These are phyloP conservation scores for Sonneratia caseolaris DNA, from an alignment of 345 rosid species.

Conservation along the genomic window DNA sequence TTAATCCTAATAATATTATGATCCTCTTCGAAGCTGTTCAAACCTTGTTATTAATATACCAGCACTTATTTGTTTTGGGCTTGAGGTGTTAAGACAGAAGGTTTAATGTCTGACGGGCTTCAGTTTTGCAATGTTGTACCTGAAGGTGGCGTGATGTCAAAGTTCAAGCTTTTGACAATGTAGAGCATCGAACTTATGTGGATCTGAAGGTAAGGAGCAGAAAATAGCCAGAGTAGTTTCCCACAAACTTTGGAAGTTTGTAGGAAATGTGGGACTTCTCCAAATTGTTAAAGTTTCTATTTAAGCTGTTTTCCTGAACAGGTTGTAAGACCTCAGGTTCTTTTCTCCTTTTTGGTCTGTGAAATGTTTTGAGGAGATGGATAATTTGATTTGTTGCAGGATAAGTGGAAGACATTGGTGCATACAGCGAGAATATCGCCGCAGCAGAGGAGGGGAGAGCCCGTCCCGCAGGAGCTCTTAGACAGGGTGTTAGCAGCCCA, in stretches of 20 bases:
- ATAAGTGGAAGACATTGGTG: conserved; percentile 97
- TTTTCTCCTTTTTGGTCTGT: neutral
- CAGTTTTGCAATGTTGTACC: neutral
- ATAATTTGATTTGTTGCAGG: conserved; percentile 29
- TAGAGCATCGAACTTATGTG: conserved; percentile 90
- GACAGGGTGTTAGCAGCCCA: conserved; percentile 86
- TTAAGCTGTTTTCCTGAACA: neutral
- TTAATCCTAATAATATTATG: neutral
- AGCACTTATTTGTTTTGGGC: too few species aligned
- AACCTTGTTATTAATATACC: too few species aligned
- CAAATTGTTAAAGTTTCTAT: neutral
- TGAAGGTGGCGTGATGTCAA: conserved; percentile 98
- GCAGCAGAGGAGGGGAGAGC: conserved; percentile 97
- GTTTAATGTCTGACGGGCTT: neutral
- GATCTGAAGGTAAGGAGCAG: conserved; percentile 65
- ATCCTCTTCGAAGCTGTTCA: neutral
- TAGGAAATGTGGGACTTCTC: too few species aligned
- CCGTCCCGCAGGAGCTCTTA: conserved; percentile 90
- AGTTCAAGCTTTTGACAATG: conserved; percentile 79
- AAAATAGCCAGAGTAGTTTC: neutral
- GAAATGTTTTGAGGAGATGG: neutral
- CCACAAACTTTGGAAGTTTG: too few species aligned
- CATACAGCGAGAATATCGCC: conserved; percentile 98
- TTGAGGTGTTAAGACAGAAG: neutral
- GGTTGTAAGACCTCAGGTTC: neutral